Percentiles rank a stretch among this genome's conserved stretches.
Evolutionary conservation across 805 yeast species (phyloP).

Genomic region (Ogataea wickerhamii): DNA sequence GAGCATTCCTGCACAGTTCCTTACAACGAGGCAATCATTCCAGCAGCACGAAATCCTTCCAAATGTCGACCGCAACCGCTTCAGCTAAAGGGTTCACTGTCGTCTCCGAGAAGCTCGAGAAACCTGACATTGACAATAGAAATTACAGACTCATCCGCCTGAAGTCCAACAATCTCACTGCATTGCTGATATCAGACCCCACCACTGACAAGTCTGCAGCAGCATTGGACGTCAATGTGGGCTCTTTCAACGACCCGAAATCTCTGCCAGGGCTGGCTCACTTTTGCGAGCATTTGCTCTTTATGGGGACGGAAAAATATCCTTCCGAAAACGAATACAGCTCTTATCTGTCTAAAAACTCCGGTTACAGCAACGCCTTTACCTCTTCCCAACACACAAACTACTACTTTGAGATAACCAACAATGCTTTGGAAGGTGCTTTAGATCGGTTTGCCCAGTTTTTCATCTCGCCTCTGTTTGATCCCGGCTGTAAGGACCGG

Average conservation of each 20-base stretch:
- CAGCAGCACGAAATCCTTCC: too few relatives aligned
- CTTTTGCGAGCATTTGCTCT: slow-evolving; percentile 68
- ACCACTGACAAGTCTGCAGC: slow-evolving; percentile 75
- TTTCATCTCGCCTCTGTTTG: slow-evolving; percentile 80
- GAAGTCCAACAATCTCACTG: slow-evolving; percentile 50
- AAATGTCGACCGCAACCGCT: not conserved
- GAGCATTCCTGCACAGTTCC: not conserved
- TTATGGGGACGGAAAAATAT: slow-evolving; percentile 76
- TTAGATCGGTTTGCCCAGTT: slow-evolving; percentile 91
- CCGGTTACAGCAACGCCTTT: slow-evolving; percentile 89
- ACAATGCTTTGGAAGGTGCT: slow-evolving; percentile 78
- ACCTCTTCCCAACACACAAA: slow-evolving; percentile 88
- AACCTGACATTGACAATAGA: slow-evolving; percentile 68
- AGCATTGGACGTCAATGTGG: slow-evolving; percentile 73
- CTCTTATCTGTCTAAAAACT: slow-evolving; percentile 72
- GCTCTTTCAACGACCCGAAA: slow-evolving; percentile 67
- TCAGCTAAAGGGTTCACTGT: slow-evolving; percentile 1
- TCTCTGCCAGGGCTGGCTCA: slow-evolving; percentile 73
- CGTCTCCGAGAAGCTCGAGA: slow-evolving; percentile 27
- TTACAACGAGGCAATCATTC: too few relatives aligned
- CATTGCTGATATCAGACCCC: slow-evolving; percentile 63
- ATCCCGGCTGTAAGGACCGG: slow-evolving; percentile 71
- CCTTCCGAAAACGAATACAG: slow-evolving; percentile 74
- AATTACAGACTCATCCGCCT: slow-evolving; percentile 62
- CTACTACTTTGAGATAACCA: slow-evolving; percentile 81